Conservation (phyloP, 78 protist species). For the Pigoraptor vietnamica region DNA sequence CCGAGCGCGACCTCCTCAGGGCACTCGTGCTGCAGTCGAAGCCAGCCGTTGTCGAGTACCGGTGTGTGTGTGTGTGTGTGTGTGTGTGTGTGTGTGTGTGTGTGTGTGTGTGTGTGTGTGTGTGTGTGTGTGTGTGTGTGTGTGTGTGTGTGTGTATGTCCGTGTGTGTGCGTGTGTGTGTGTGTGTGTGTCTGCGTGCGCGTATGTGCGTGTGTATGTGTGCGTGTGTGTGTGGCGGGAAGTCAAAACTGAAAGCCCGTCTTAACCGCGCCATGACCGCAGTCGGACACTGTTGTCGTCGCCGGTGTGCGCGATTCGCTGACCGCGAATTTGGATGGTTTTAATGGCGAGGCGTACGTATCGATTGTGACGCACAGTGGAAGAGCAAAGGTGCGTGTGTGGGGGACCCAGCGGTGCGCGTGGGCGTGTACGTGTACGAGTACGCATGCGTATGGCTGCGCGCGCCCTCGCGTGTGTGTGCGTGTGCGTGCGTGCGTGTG, state of each 20-base stretch:
- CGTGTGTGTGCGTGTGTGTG: background rate
- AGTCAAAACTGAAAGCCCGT: background rate
- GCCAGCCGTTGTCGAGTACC: background rate
- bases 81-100: background rate
- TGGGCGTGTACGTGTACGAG: background rate
- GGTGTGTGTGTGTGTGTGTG: background rate
- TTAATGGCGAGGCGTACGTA: background rate
- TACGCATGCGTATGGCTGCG: background rate
- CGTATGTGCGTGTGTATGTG: background rate
- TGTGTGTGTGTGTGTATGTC: background rate
- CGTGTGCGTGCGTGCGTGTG: background rate
- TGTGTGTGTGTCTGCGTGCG: background rate
- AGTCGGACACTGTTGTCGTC: background rate
- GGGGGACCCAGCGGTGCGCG: too few species aligned
- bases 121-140: background rate
- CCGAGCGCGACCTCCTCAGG: background rate
- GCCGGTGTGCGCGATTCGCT: background rate
- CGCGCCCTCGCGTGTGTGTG: background rate
- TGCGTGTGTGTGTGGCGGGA: background rate
- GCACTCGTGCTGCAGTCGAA: background rate
- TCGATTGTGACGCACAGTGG: background rate
- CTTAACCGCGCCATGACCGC: background rate
- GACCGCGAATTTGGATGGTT: background rate
- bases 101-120: background rate
- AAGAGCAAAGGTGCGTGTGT: background rate